phyloP scores from a whole-genome alignment of 805 yeast genomes.

The Saccharomycopsis guyanensis region DNA sequence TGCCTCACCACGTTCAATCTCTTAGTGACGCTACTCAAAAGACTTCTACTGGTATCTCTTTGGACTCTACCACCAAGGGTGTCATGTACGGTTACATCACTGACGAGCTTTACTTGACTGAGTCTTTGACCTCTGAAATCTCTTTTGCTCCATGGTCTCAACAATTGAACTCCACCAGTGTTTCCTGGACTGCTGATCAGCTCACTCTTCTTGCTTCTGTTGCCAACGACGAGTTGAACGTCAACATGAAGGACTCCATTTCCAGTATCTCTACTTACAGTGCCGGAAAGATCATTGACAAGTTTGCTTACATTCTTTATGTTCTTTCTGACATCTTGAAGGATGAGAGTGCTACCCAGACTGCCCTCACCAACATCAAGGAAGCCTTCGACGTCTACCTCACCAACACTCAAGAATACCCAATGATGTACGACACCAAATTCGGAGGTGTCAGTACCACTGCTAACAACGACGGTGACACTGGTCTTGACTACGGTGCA shows the following conservation, averaged over 20 bases:
- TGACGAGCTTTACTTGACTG: conserved; percentile 32
- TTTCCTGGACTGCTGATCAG: conserved; percentile 27
- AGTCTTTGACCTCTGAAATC: conserved; percentile 36
- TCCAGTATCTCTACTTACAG: conserved; percentile 41
- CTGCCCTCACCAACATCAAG: conserved; percentile 30
- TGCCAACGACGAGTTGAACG: conserved; percentile 30
- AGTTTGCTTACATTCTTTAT: conserved; percentile 44
- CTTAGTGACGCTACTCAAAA: conserved; percentile 30
- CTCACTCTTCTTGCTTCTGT: conserved; percentile 28
- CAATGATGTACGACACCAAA: conserved; percentile 43
- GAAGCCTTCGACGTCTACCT: conserved; percentile 34
- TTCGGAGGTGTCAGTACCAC: conserved; percentile 43
- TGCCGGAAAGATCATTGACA: conserved; percentile 43
- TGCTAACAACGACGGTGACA: conserved; percentile 38
- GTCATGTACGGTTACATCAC: conserved; percentile 39
- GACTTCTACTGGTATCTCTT: conserved; percentile 29
- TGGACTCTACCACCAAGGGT: conserved; percentile 47
- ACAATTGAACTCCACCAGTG: conserved; percentile 24
- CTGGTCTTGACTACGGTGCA: conserved; percentile 42
- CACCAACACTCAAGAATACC: conserved; percentile 33
- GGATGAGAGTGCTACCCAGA: conserved; percentile 30
- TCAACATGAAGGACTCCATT: conserved; percentile 39
- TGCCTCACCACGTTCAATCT: conserved; percentile 56
- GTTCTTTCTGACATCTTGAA: conserved; percentile 38
- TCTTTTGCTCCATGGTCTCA: conserved; percentile 38